Evolutionary conservation across 2,329 filamentous ascomycete genomes (phyloP), one percentile per base, ranked within the genome.

Genomic region (Aureobasidium mangrovei): DNA sequence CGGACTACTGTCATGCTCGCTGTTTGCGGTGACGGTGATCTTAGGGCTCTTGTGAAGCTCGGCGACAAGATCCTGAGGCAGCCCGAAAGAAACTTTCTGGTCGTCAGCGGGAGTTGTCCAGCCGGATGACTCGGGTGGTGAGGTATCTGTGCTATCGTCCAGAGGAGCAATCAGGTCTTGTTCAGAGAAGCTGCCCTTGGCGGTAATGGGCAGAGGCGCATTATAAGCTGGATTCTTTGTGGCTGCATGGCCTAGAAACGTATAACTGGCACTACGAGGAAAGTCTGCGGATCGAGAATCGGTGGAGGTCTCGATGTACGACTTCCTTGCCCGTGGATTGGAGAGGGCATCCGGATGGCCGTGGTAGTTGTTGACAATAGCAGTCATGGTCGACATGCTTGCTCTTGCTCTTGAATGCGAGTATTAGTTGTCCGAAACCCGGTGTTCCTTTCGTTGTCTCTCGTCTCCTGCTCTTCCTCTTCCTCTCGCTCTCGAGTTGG

Each of bases 221-320:
- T 62, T 63, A 18, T 61, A 59, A 7, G 57, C 44, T 38, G 66
- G 47, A 28, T 64, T 60, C 49, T 66, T 69, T 29, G 66, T 61
- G 29, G 69, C 67, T 4, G 43, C 42, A 35, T 46, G 27, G 3
- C 76, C 72, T n/a, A 82, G 65, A 59, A 77, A 74, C 44, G 76
- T 79, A 65, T 79, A 82, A 61, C 80, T 83, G 32, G 80, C 80
- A 45, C 80, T 75, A 55, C 79, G 74, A 29, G 75, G 74, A 31
- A 82, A 60, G 28, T 67, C 61, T 40, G 59, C 53, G 12, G 35
- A 27, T 12, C 32, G 54, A 3, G 43, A 40, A 18, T 42, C 28
- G 12, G n/a, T 4, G 5, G 46, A 39, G 12, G 40, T 29, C 27
- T 56, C 41, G 39, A 40, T 4, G 44, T 42, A 43, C 3, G 39